phyloP scores from a whole-genome alignment of 768 basidiomycete genomes.

The Rhodotorula sphaerocarpa region DNA sequence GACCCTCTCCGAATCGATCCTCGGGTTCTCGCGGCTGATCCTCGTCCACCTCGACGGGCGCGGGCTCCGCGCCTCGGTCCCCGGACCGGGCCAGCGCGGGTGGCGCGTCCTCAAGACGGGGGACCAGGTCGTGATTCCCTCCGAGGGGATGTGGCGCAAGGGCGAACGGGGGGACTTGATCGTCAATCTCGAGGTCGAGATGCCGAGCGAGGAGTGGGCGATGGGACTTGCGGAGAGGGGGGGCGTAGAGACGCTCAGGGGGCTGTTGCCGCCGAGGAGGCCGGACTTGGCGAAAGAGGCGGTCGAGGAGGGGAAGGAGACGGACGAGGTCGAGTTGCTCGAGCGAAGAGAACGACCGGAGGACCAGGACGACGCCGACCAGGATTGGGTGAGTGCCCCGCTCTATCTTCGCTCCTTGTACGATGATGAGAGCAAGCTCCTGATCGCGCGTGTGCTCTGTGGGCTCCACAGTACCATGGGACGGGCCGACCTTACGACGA shows the following conservation, averaged over 20 bases:
- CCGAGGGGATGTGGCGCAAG: conserved; percentile 84
- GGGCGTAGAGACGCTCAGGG: conserved; percentile 53
- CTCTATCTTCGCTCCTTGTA: background rate
- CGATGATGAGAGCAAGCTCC: background rate
- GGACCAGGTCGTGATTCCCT: conserved; percentile 63
- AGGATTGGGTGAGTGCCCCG: background rate
- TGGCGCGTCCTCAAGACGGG: conserved; percentile 59
- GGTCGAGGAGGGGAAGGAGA: conserved; percentile 64
- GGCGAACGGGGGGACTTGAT: conserved; percentile 66
- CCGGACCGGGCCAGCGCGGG: conserved; percentile 53
- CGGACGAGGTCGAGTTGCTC: conserved; percentile 45
- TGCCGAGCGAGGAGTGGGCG: conserved; percentile 76
- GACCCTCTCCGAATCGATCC: conserved; percentile 83
- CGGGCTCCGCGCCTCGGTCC: conserved; percentile 69
- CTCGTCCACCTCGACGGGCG: conserved; percentile 88
- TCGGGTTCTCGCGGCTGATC: conserved; percentile 87
- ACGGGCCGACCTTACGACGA: background rate
- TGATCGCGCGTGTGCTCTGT: background rate
- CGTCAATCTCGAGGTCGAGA: conserved; percentile 74
- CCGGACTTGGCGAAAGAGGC: conserved; percentile 63
- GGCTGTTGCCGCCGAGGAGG: conserved; percentile 68
- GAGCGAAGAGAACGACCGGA: conserved; percentile 14
- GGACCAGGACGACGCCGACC: background rate
- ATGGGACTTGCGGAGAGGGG: conserved; percentile 58
- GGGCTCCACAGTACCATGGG: background rate